Evolutionary conservation across 208 protist species (phyloP).

Genomic region (Kentomonas sorsogonicus): DNA sequence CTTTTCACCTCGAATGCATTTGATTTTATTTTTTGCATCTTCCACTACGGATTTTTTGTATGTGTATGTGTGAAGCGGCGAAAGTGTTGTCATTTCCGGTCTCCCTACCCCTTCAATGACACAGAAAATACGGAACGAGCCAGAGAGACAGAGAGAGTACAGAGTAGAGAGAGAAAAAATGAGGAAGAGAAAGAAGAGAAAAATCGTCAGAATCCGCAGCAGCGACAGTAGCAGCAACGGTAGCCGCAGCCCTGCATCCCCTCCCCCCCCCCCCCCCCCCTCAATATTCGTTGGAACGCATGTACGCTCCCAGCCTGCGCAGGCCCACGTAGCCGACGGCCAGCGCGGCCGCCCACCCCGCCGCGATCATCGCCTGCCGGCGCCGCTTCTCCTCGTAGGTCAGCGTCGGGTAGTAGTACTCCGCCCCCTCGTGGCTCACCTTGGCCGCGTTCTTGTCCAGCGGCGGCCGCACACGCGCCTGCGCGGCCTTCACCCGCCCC

Average conservation of each 20-base stretch:
- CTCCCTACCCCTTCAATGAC: too few species aligned
- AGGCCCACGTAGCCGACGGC: slow-evolving; percentile 11
- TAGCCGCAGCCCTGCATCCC: too few species aligned
- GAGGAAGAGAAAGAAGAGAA: not conserved
- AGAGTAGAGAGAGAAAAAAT: slow-evolving; percentile 2
- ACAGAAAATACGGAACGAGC: not conserved
- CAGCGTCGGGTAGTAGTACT: slow-evolving; percentile 65
- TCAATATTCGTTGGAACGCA: slow-evolving; percentile 17
- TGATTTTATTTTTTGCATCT: too few species aligned
- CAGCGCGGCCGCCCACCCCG: slow-evolving; percentile 12
- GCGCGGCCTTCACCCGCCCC: slow-evolving; percentile 59
- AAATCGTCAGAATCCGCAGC: not conserved
- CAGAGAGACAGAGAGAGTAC: not conserved
- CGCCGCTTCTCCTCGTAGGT: slow-evolving; percentile 26
- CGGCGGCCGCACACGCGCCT: slow-evolving; percentile 37
- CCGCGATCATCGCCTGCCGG: slow-evolving; percentile 17
- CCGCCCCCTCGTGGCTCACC: slow-evolving; percentile 44
- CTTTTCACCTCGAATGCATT: too few species aligned
- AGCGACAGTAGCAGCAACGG: too few species aligned
- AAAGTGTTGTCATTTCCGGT: too few species aligned
- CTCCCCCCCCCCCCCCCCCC: not conserved
- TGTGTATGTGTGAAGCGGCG: too few species aligned
- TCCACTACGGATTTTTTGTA: too few species aligned
- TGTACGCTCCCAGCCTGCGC: slow-evolving; percentile 16
- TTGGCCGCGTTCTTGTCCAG: slow-evolving; percentile 70